phyloP scores from a whole-genome alignment of 2,329 filamentous ascomycete species.

The Pseudomassariella vexata region DNA sequence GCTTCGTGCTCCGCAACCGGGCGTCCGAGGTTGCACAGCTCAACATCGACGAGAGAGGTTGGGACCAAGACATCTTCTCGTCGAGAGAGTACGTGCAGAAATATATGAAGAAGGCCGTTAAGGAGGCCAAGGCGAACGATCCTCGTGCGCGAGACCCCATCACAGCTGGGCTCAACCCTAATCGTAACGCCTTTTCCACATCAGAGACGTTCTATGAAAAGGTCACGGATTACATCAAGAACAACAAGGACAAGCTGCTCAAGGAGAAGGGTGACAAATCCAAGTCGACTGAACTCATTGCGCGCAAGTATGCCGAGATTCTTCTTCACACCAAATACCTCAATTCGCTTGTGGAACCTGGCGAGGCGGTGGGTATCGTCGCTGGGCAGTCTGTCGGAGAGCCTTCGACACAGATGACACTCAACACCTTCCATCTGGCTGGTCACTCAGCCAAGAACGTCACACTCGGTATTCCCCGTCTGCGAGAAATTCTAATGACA shows the following conservation, averaged over 20 bases:
- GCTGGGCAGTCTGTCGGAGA: slow-evolving; percentile 96
- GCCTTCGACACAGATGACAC: slow-evolving; percentile 97
- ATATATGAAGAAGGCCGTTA: slow-evolving; percentile 77
- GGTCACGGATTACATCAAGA: slow-evolving; percentile 71
- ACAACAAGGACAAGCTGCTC: slow-evolving; percentile 61
- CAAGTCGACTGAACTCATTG: slow-evolving; percentile 19
- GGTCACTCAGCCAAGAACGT: slow-evolving; percentile 98
- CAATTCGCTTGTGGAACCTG: slow-evolving; percentile 84
- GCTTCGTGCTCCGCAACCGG: slow-evolving; percentile 83
- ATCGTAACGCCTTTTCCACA: slow-evolving; percentile 74
- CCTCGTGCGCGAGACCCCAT: slow-evolving; percentile 67
- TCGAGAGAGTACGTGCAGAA: slow-evolving; percentile 60
- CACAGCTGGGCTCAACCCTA: slow-evolving; percentile 66
- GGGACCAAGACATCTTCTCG: slow-evolving; percentile 34
- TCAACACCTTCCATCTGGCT: slow-evolving; percentile 99
- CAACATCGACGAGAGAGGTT: slow-evolving; percentile 51
- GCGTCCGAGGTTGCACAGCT: slow-evolving; percentile 73
- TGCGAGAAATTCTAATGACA: slow-evolving; percentile 98
- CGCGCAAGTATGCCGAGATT: slow-evolving; percentile 69
- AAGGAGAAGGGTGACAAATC: slow-evolving; percentile 39
- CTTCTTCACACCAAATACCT: slow-evolving; percentile 91
- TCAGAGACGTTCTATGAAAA: slow-evolving; percentile 78
- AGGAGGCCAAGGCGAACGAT: slow-evolving; percentile 56
- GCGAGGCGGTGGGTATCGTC: slow-evolving; percentile 94
- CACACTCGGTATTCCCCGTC: slow-evolving; percentile 92